These are phyloP conservation scores for Wickerhamomyces alni DNA, from an alignment of 805 yeast genomes.

Conservation along the genomic window DNA sequence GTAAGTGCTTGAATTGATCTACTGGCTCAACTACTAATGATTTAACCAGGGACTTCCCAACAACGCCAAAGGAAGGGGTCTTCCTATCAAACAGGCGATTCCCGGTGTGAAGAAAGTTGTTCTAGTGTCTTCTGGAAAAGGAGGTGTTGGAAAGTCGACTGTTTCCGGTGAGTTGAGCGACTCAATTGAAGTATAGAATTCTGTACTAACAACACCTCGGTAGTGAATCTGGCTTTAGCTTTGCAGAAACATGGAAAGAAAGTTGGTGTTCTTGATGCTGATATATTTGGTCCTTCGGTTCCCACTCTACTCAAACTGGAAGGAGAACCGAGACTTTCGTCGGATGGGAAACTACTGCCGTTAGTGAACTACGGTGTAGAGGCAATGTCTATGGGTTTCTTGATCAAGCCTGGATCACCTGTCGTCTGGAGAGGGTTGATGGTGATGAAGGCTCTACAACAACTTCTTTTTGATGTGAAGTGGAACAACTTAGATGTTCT, in stretches of 20 bases:
- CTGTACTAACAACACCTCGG: background rate
- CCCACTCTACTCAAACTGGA: conserved; percentile 64
- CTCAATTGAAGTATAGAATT: too few species aligned
- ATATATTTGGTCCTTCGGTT: conserved; percentile 79
- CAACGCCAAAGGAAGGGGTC: conserved; percentile 38
- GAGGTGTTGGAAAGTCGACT: conserved; percentile 90
- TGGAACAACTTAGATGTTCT: conserved; percentile 67
- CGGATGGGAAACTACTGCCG: conserved; percentile 55
- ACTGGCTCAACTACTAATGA: background rate
- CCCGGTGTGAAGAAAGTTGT: conserved; percentile 57
- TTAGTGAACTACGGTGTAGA: conserved; percentile 68
- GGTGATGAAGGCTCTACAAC: conserved; percentile 85
- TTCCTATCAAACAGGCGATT: conserved; percentile 50
- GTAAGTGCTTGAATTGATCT: conserved; percentile 32
- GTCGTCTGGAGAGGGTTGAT: conserved; percentile 84
- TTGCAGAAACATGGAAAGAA: conserved; percentile 45
- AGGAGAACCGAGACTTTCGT: conserved; percentile 61
- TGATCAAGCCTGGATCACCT: conserved; percentile 59
- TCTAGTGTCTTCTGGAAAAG: conserved; percentile 69
- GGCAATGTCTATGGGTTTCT: conserved; percentile 87
- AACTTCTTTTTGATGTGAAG: conserved; percentile 73
- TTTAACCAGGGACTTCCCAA: conserved; percentile 17
- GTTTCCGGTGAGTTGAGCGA: conserved; percentile 24
- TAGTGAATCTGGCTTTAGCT: conserved; percentile 60
- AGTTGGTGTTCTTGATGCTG: conserved; percentile 73